These are phyloP conservation scores for Colletotrichum caudatum DNA, from an alignment of 2,329 filamentous ascomycete species.

Conservation along the genomic window DNA sequence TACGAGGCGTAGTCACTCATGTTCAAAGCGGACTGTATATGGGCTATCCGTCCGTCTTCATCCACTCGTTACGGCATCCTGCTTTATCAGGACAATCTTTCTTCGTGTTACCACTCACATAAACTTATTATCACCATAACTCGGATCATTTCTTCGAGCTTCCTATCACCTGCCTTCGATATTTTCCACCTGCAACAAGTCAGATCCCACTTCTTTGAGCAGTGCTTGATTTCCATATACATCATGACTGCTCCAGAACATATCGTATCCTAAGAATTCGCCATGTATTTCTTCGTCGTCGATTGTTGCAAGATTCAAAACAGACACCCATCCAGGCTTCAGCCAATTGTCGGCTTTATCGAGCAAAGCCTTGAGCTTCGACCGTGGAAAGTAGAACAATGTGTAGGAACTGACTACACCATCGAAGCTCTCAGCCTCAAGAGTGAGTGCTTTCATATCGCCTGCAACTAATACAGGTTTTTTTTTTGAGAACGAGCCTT, in stretches of 20 bases:
- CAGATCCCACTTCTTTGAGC: not conserved
- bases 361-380: not conserved
- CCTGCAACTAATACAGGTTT: not conserved
- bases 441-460: not conserved
- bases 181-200: slow-evolving; percentile 7
- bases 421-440: not conserved
- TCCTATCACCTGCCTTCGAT: not conserved
- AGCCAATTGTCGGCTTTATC: not conserved
- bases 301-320: not conserved
- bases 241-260: slow-evolving; percentile 1
- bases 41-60: too few species aligned
- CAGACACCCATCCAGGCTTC: not conserved
- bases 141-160: too few species aligned
- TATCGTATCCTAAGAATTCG: not conserved
- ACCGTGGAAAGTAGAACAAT: not conserved
- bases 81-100: too few species aligned
- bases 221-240: not conserved
- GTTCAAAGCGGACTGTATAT: too few species aligned
- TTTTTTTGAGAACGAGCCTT: not conserved
- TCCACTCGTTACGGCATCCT: too few species aligned
- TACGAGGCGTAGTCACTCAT: too few species aligned
- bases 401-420: not conserved
- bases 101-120: too few species aligned
- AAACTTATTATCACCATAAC: too few species aligned
- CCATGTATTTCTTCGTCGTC: not conserved